Conservation (phyloP, 164 flowering plant species). For the Vitis labrusca region DNA sequence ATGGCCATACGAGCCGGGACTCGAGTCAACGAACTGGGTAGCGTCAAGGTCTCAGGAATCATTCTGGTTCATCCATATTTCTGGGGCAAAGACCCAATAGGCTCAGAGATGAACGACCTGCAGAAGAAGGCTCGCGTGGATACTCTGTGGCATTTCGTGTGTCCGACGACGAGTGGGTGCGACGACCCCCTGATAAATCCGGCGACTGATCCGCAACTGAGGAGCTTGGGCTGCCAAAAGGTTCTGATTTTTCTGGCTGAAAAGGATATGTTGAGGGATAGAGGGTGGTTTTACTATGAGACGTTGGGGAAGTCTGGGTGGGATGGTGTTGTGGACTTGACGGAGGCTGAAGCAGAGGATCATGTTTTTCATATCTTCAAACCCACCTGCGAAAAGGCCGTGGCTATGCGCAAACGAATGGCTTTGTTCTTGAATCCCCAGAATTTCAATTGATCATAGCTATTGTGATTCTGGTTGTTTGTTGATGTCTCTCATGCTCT, state of each 20-base stretch:
- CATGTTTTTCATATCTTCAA: constrained; percentile 30
- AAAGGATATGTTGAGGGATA: constrained; percentile 25
- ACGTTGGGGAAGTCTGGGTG: constrained; percentile 31
- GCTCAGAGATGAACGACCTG: not conserved
- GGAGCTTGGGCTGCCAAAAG: constrained; percentile 20
- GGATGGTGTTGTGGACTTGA: constrained; percentile 30
- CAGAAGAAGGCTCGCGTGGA: not conserved
- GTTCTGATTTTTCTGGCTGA: constrained; percentile 37
- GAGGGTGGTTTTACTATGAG: constrained; percentile 27
- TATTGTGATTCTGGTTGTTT: too few relatives aligned
- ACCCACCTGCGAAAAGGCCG: constrained; percentile 20
- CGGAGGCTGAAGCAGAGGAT: constrained; percentile 24
- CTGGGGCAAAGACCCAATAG: constrained; percentile 15
- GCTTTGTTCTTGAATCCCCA: constrained; percentile 23
- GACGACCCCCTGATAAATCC: constrained; percentile 24
- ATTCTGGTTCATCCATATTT: constrained; percentile 24
- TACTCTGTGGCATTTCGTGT: constrained; percentile 6
- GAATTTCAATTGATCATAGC: too few relatives aligned
- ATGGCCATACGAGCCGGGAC: constrained; percentile 18
- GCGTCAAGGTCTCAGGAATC: constrained; percentile 6
- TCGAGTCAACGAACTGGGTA: not conserved
- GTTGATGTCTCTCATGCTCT: too few relatives aligned
- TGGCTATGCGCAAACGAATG: constrained; percentile 19
- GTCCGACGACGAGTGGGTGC: constrained; percentile 11
- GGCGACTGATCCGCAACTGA: constrained; percentile 11